Percentiles rank a stretch among this genome's conserved stretches.
These are phyloP conservation scores for Silene noctiflora DNA, from an alignment of 179 eudicot genomes.

Conservation along the genomic window DNA sequence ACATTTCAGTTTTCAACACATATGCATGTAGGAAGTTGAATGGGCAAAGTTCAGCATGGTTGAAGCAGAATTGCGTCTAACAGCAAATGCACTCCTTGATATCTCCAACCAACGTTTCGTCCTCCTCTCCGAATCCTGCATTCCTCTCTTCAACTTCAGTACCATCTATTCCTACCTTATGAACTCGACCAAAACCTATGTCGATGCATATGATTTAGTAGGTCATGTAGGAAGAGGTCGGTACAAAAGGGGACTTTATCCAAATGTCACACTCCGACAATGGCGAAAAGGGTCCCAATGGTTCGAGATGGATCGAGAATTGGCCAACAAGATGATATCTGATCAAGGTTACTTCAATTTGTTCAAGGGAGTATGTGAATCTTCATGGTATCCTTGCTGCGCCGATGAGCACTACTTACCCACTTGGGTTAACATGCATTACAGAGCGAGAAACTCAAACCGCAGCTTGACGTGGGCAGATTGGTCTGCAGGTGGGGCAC, in stretches of 20 bases:
- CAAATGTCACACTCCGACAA: conserved; percentile 37
- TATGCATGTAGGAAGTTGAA: conserved; percentile 35
- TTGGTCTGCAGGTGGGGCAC: conserved; percentile 67
- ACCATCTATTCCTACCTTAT: conserved; percentile 54
- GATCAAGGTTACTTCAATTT: conserved; percentile 39
- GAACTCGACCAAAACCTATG: conserved; percentile 45
- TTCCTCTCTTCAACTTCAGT: conserved; percentile 63
- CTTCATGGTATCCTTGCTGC: conserved; percentile 49
- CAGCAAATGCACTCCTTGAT: conserved; percentile 65
- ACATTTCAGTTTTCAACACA: no score
- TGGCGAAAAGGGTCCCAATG: conserved; percentile 92
- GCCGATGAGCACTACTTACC: conserved; percentile 81
- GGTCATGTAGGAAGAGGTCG: conserved; percentile 56
- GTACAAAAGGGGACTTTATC: conserved; percentile 44
- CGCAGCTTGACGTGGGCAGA: conserved; percentile 59
- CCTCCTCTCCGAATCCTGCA: conserved; percentile 76
- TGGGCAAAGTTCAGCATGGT: conserved; percentile 69
- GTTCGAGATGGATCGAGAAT: conserved; percentile 56
- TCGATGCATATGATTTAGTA: conserved; percentile 42
- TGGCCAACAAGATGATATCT: conserved; percentile 47
- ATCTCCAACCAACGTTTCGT: conserved; percentile 61
- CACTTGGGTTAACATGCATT: conserved; percentile 48
- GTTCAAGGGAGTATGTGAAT: conserved; percentile 40
- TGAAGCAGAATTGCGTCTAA: conserved; percentile 67
- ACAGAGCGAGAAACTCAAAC: conserved; percentile 41